Evolutionary conservation across 2,329 filamentous ascomycete species (phyloP).

Genomic region (Plectosphaerella plurivora): DNA sequence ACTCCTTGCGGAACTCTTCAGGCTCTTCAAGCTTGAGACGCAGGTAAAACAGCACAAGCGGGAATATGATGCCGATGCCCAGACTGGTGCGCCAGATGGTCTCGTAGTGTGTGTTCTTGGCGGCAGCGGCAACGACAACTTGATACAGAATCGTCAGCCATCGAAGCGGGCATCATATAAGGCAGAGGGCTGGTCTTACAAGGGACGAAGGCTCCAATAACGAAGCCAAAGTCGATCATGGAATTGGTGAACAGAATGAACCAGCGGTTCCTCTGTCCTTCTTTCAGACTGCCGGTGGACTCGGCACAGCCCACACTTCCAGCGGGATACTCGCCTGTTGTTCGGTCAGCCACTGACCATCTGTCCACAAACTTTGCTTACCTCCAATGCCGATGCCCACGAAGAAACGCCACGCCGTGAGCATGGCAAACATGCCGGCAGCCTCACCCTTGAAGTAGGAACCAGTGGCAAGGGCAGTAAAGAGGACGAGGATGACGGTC

Average conservation of each 20-base stretch:
- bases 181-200: slow-evolving; percentile 24
- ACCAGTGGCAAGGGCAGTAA: slow-evolving; percentile 73
- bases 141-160: slow-evolving; percentile 1
- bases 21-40: slow-evolving; percentile 73
- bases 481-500: slow-evolving; percentile 79
- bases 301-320: slow-evolving; percentile 83
- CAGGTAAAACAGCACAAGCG: slow-evolving; percentile 64
- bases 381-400: slow-evolving; percentile 74
- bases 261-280: slow-evolving; percentile 81
- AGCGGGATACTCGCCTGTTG: slow-evolving; percentile 66
- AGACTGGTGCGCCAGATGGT: slow-evolving; percentile 80
- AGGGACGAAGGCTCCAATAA: slow-evolving; percentile 72
- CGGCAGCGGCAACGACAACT: slow-evolving; percentile 52
- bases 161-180: not conserved
- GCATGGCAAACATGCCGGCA: slow-evolving; percentile 66
- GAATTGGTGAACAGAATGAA: slow-evolving; percentile 88
- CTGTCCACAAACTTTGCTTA: slow-evolving; percentile 22
- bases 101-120: slow-evolving; percentile 55
- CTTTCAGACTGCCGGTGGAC: slow-evolving; percentile 75
- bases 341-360: not conserved
- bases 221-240: slow-evolving; percentile 81
- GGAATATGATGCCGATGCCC: slow-evolving; percentile 75
- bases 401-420: slow-evolving; percentile 83
- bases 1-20: slow-evolving; percentile 68
- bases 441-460: slow-evolving; percentile 69